These are phyloP conservation scores for Detonula confervacea DNA, from an alignment of 352 stramenopile genomes.

Conservation along the genomic window DNA sequence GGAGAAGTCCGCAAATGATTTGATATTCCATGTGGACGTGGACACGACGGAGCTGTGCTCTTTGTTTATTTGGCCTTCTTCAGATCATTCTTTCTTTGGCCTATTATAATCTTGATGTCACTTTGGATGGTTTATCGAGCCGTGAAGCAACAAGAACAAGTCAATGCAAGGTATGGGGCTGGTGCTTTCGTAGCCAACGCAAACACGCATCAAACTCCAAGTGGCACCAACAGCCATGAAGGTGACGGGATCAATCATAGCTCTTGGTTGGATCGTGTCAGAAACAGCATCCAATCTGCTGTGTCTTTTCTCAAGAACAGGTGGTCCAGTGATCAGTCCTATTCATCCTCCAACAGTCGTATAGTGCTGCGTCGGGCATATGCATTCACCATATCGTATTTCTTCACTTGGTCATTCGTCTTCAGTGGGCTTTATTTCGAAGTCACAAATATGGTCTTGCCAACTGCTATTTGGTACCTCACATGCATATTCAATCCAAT, in stretches of 20 bases:
- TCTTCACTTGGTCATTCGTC: background rate
- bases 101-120: background rate
- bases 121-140: background rate
- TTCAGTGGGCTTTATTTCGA: background rate
- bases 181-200: too few species aligned
- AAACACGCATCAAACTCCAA: too few species aligned
- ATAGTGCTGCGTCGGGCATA: background rate
- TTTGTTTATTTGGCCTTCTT: background rate
- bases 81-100: background rate
- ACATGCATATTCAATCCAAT: slow-evolving; percentile 10
- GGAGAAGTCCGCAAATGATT: slow-evolving; percentile 32
- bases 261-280: too few species aligned
- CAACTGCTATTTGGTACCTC: background rate
- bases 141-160: background rate
- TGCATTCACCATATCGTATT: background rate
- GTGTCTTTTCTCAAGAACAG: background rate
- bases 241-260: background rate
- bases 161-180: background rate
- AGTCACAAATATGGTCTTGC: background rate
- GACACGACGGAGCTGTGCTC: background rate
- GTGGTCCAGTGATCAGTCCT: background rate
- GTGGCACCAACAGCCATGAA: background rate
- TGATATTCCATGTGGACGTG: slow-evolving; percentile 27
- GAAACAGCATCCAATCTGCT: background rate
- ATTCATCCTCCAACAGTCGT: background rate